Conservation (phyloP, 768 basidiomycete genomes). For the Boletellus sp. region DNA sequence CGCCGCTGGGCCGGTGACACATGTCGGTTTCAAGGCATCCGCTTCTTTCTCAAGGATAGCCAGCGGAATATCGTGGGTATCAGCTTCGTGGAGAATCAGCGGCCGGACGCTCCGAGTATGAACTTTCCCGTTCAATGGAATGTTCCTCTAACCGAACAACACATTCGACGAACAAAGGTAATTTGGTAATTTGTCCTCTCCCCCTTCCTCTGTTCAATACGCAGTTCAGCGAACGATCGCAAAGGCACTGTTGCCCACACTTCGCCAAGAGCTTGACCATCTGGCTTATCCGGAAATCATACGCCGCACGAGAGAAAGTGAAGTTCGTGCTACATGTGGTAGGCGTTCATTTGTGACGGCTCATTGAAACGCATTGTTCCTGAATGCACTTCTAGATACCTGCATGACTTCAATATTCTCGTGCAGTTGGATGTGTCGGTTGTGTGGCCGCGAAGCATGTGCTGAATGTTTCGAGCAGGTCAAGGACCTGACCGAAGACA, state of each 20-base stretch:
- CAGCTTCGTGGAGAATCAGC: constrained; percentile 65
- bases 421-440: constrained; percentile 85
- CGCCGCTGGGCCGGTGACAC: constrained; percentile 87
- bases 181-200: constrained; percentile 2
- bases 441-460: constrained; percentile 89
- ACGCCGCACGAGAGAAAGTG: constrained; percentile 71
- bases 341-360: constrained; percentile 24
- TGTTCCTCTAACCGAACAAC: constrained; percentile 43
- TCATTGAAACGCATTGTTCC: constrained; percentile 6
- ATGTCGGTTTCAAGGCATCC: constrained; percentile 82
- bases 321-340: constrained; percentile 86
- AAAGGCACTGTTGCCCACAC: constrained; percentile 59
- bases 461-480: constrained; percentile 77
- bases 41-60: constrained; percentile 66
- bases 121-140: constrained; percentile 67
- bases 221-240: constrained; percentile 59
- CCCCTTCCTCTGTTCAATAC: constrained; percentile 9
- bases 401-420: constrained; percentile 94
- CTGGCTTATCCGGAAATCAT: constrained; percentile 55
- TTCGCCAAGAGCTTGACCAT: constrained; percentile 63
- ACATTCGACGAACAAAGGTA: constrained; percentile 63
- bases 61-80: constrained; percentile 59
- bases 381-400: constrained; percentile 55
- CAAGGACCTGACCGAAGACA: constrained; percentile 55
- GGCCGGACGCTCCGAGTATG: constrained; percentile 56